phyloP scores from a whole-genome alignment of 345 rosid species.

The Eucalyptus sp. region DNA sequence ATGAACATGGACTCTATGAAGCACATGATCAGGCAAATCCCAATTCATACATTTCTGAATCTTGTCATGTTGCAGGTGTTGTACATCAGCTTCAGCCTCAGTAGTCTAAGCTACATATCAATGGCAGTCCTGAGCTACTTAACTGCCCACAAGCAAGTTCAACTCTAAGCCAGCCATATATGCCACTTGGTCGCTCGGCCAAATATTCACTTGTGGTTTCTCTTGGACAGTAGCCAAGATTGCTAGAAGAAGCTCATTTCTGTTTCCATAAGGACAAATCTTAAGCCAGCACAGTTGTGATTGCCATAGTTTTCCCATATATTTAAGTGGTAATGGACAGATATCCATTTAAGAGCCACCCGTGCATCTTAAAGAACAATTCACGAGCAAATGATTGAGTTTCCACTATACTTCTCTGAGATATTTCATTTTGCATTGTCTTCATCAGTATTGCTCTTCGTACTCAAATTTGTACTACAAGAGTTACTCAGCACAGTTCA shows the following conservation, averaged over 20 bases:
- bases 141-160: not conserved
- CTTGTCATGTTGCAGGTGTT: not conserved
- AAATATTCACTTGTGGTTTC: fast-evolving
- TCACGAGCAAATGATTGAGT: not conserved
- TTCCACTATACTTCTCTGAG: not conserved
- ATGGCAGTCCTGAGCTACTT: not conserved
- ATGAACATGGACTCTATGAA: not conserved
- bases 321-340: not conserved
- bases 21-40: not conserved
- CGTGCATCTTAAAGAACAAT: too few species aligned
- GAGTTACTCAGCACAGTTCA: too few species aligned
- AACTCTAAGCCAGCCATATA: fast-evolving
- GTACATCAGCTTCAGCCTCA: not conserved
- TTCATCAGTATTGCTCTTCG: not conserved
- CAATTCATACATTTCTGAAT: fast-evolving
- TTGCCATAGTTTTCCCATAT: not conserved
- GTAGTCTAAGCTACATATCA: not conserved
- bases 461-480: too few species aligned
- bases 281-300: not conserved
- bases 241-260: not conserved
- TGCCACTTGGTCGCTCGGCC: too few species aligned
- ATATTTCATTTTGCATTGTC: not conserved
- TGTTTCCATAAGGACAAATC: not conserved
- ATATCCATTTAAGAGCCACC: not conserved
- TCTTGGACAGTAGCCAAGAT: too few species aligned